Base-by-base conservation (phyloP, 345 rosid species). In the Dipteronia dyeriana region DNA sequence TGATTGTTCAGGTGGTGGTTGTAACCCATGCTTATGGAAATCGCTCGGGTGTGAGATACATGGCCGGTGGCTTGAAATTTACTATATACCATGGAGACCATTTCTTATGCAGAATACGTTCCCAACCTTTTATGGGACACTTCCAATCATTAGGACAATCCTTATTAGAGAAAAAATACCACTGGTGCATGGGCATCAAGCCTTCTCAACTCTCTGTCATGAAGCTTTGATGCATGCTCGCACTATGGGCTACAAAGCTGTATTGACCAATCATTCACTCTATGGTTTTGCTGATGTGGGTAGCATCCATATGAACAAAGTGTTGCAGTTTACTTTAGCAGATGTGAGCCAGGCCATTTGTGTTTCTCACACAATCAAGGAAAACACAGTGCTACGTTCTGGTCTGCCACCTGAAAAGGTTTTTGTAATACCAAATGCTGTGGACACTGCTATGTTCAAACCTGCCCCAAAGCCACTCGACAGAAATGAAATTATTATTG, bases 251-350 rank as follows among this genome's bases (percentile, higher is more conserved):
- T 94, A 92, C 81, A 96, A 80, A 84, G 97, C 90, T 65, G 95
- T 94, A 7, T 96, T 96, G 63, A 94, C 99, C 5, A 98, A 96
- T 84, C 98, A 96, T 82, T 96, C 97, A 2, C 85, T 94, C 22
- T 96, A 95, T 34, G 98, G 98, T 65, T 96, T 94, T 80, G 87
- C 99, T 75, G 98, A 96, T 84, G 92, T 90, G 38, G 99, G 99
- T 75, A 96, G 97, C 82, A 92, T 94, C 79, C 94, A 96, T 81
- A 96, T 96, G 99, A 96, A 96, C 80, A 94, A 95, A 85, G 97
- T 94, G 7, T 83, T 94, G 83, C 97, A 94, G 82, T 96, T 94
- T 73, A 94, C 92, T 83, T 86, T 94, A 75, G 99, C 99, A 19
- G 99, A 96, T 64, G 92, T 96, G 81, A 95, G 91, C 71, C 97